Base-by-base conservation (phyloP, 2,329 filamentous ascomycete species). In the Venturia nashicola region DNA sequence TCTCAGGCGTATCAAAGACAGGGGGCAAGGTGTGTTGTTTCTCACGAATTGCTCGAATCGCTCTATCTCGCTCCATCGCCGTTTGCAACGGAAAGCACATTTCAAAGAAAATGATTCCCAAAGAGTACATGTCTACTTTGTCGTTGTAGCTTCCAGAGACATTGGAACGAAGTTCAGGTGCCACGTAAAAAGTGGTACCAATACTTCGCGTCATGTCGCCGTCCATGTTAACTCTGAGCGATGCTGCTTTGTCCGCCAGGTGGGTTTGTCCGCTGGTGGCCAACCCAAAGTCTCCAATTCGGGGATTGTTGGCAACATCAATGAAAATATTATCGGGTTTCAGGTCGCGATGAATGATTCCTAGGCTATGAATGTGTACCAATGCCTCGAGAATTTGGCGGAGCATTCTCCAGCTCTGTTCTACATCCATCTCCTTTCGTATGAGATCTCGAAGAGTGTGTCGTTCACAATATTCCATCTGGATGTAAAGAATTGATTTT, bases 291-390 rank as follows among this genome's bases (percentile, higher is more conserved):
- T 99, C 94, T 54, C 94, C 94, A 69, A 99, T 97, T 68, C 95
- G 94, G 44, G 96, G 91, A 69, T 95, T 94, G 67, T 91, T 90
- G 2, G 87, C 83, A 8, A 88, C 85, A 70, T 97, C 93, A 68
- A 99, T 95, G 76, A 99, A 99, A 39, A 99, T 87, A 68, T 99
- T 99, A 72, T 97, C 94, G 0, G 94, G 94, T 72, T 99, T 99
- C 36, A 99, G 80, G 73, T 99, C 94, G 9, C 94, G 88, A 73
- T 99, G 94, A 16, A 97, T 94, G 68, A 99, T 96, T 61, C 90
- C 91, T 65, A 93, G 82, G 12, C 87, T 84, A 73, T 99, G 94
- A 54, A 99, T 94, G 72, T 97, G 91, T 16, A 85, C 86, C 48
- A 99, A 77, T 0, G 93, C 94, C 74, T 97, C 92, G 5, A 97